phyloP scores from a whole-genome alignment of 2,329 filamentous ascomycete genomes.

The Fusarium irregulare region DNA sequence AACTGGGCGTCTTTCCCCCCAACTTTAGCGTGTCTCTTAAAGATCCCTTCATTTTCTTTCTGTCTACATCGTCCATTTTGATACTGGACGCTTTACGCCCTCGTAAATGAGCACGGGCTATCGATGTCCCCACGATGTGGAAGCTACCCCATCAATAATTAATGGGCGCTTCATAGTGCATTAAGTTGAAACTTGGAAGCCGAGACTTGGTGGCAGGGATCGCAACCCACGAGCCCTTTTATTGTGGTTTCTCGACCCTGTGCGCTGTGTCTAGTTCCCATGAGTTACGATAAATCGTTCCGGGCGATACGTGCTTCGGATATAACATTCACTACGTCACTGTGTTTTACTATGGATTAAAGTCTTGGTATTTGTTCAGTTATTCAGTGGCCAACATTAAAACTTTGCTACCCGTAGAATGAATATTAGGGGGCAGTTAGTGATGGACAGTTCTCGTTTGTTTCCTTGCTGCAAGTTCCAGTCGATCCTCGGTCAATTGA shows the following conservation, averaged over 20 bases:
- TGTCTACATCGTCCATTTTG: neutral
- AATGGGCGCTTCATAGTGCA: neutral
- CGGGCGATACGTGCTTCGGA: neutral
- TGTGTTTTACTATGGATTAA: neutral
- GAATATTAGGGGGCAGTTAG: neutral
- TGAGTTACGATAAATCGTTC: neutral
- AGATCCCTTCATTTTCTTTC: neutral
- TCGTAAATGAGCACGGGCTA: neutral
- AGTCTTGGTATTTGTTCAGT: neutral
- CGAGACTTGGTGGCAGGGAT: conserved; percentile 20
- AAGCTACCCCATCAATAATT: neutral
- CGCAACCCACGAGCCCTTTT: neutral
- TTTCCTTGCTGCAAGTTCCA: neutral
- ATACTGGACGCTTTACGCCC: neutral
- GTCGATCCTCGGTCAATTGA: neutral
- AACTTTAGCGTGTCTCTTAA: neutral
- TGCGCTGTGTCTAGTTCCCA: neutral
- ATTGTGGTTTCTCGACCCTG: neutral
- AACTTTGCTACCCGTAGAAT: neutral
- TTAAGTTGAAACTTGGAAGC: conserved; percentile 4
- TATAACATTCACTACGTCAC: neutral
- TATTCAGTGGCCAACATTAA: neutral
- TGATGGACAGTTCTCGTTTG: neutral
- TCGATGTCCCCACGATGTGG: neutral
- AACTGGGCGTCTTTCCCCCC: neutral